Evolutionary conservation across 108 stramenopile genomes (phyloP).

Genomic region (Skeletonema tropicum): DNA sequence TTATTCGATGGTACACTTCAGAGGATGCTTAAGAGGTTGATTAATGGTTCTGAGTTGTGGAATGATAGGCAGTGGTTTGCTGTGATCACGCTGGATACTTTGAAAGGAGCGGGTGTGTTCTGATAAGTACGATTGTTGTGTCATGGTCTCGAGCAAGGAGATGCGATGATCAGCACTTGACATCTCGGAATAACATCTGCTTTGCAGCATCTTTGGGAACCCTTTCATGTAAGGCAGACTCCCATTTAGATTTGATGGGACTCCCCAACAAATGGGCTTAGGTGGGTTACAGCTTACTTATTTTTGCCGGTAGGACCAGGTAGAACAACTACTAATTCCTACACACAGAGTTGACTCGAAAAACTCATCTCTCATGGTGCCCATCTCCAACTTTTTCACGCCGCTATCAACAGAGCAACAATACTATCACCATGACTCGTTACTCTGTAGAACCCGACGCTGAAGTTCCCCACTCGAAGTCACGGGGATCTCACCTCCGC

Average conservation of each 20-base stretch:
- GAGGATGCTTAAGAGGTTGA: neutral
- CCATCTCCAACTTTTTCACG: neutral
- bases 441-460: conserved; percentile 85
- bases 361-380: neutral
- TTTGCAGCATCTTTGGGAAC: too few relatives aligned
- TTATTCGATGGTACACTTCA: neutral
- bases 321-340: neutral
- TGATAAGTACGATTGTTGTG: neutral
- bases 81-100: neutral
- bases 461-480: conserved; percentile 86
- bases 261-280: neutral
- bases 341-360: neutral
- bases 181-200: neutral
- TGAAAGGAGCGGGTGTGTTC: neutral
- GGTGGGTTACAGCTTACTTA: neutral
- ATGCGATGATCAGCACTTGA: too few relatives aligned
- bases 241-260: neutral
- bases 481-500: conserved; percentile 95
- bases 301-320: neutral
- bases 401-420: conserved; percentile 1
- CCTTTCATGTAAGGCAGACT: too few relatives aligned
- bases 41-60: neutral
- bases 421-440: conserved; percentile 69
- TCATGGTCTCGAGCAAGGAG: too few relatives aligned
- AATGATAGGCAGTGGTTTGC: neutral